Evolutionary conservation across 2,329 filamentous ascomycete genomes (phyloP), one percentile per base, ranked within the genome.

Genomic region (Fusarium sp.): DNA sequence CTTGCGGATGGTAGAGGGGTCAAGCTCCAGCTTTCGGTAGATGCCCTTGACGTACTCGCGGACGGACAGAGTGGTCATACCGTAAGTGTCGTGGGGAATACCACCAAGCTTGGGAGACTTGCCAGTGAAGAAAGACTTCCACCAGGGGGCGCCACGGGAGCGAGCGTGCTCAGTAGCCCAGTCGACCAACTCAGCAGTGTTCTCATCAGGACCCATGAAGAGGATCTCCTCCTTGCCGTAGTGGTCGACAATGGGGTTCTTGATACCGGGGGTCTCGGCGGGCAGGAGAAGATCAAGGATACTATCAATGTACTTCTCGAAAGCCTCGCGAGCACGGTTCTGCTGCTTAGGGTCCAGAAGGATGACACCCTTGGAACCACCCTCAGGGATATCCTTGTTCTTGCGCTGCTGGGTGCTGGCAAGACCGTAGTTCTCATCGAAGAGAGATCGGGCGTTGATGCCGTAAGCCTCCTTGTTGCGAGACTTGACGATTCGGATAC

Each of bases 121-220:
- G 77, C 96, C 96, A 4, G 96, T 99, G 87, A 99, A 99, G 88
- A 99, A 99, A 0, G 96, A 99, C 86, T 99, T 99, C 96, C 96
- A 99, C 94, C 95, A 99, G 29, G 94, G 94, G 7, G 96, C 96
- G 47, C 94, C 94, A 74, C 96, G 91, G 67, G 85, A 84, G 55
- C 94, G 90, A 65, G 96, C 96, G 80, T 99, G 96, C 81, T 96
- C 91, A 3, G 96, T 99, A n/a, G 96, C 96, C 96, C 96, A 99
- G 82, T 99, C 91, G 54, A 99, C 96, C 34, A 99, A 87, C 77
- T 97, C 94, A 24, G 96, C 96, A 2, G 96, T 99, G 84, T 99
- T 99, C 89, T 99, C 96, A 74, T 99, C 96, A 1, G 96, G 96
- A 34, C 96, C 96, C 94, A 99, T 93, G 86, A 99, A 99, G 24